Evolutionary conservation across 192 early-diverging fungal species (phyloP), one percentile per base, ranked within the genome.

Genomic region (Coemansia sp.): DNA sequence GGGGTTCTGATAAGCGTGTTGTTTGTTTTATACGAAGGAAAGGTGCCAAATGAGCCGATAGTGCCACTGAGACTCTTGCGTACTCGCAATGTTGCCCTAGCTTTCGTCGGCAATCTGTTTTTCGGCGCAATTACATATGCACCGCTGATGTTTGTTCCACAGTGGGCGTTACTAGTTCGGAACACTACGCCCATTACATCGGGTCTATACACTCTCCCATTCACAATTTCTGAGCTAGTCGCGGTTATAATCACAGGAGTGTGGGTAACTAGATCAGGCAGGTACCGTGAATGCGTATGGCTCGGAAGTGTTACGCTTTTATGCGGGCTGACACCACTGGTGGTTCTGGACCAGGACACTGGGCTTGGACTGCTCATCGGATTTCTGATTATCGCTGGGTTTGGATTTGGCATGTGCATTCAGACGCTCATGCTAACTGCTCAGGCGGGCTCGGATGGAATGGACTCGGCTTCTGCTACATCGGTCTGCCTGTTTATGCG

Each of bases 21-120:
- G 10, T 82, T 90, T 37, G 64, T 73, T 2, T 7, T 85, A 14
- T 80, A 88, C 42, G 87, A 96, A 72, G 46, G 71, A 21, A 78
- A 77, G 46, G 18, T 59, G 6, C 78, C 72, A 0, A 52, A 11
- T 7, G 84, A 91, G 64, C 66, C 82, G 24, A 78, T 97, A 18
- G 81, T 93, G 14, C 85, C 88, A 2, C 39, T 78, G 23, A 53
- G 55, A 0, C 49, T 90, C 15, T 82, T 90, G 47, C 45, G 64
- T 21, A 78, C 82, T 53, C 66, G 72, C 27, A 82, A 72, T 41
- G 57, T 69, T 15, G 67, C 71, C 0, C 17, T 74, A 4, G 13
- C 57, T 11, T 45, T 55, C 41, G 44, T 64, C 37, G 45, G 47
- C 2, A 51, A 59, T 12, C 23, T 68, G 18, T 51, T 58, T 15